phyloP scores from a whole-genome alignment of 2,329 filamentous ascomycete species.

The Helminthosporium solani region DNA sequence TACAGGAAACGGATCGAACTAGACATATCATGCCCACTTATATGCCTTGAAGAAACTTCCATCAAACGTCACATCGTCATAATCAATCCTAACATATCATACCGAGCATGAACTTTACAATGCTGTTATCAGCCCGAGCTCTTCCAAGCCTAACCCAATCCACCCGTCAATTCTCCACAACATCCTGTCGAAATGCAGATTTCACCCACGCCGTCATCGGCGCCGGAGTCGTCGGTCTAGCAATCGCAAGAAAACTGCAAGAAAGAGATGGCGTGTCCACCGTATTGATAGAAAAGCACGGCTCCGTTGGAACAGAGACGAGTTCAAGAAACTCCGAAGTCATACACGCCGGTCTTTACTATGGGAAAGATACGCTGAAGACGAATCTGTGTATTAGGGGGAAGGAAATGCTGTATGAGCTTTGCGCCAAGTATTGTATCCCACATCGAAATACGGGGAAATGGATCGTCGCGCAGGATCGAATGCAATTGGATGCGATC shows the following conservation, averaged over 20 bases:
- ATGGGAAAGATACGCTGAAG: constrained; percentile 74
- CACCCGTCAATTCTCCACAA: constrained; percentile 26
- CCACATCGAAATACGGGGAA: constrained; percentile 77
- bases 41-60: no score
- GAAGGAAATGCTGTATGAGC: constrained; percentile 72
- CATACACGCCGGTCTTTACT: constrained; percentile 94
- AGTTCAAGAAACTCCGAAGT: constrained; percentile 90
- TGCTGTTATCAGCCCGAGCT: background rate
- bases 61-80: no score
- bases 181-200: constrained; percentile 48
- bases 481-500: constrained; percentile 65
- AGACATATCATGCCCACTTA: no score
- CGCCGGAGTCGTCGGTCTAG: constrained; percentile 75
- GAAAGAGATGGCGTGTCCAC: constrained; percentile 61
- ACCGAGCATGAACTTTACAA: no score
- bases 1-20: no score
- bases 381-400: constrained; percentile 79
- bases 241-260: constrained; percentile 73
- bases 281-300: constrained; percentile 78
- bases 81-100: no score
- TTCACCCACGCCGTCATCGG: constrained; percentile 69
- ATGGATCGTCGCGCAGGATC: constrained; percentile 90
- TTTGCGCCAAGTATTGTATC: constrained; percentile 69
- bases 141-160: background rate
- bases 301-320: constrained; percentile 76